Evolutionary conservation across 164 flowering plant genomes (phyloP).

Genomic region (Tetrastigma voinierianum): DNA sequence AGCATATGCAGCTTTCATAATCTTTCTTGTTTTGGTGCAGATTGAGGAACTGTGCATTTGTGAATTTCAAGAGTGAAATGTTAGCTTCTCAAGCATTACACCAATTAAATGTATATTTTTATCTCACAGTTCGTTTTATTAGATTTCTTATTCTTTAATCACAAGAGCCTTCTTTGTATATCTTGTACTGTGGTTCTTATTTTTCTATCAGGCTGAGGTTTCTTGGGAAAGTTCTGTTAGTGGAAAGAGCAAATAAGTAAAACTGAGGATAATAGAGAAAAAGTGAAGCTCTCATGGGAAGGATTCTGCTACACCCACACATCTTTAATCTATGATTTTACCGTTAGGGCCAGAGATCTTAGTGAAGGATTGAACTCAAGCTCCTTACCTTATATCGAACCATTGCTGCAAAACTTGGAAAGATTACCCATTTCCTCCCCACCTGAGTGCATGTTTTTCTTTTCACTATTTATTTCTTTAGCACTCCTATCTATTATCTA

Average conservation of each 20-base stretch:
- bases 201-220: constrained; percentile 67
- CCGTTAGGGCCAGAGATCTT: too few relatives aligned
- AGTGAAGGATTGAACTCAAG: constrained; percentile 30
- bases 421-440: constrained; percentile 93
- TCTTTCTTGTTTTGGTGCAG: constrained; percentile 29
- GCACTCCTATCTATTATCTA: background rate
- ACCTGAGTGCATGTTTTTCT: constrained; percentile 70
- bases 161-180: background rate
- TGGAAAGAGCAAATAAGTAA: constrained; percentile 60
- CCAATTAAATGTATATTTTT: constrained; percentile 78
- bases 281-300: constrained; percentile 28
- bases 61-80: constrained; percentile 70
- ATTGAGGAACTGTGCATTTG: constrained; percentile 84
- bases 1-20: background rate
- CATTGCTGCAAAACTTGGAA: constrained; percentile 88
- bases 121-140: background rate
- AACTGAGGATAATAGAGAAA: constrained; percentile 20
- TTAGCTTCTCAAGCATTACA: constrained; percentile 79
- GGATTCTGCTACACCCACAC: constrained; percentile 23
- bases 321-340: constrained; percentile 28
- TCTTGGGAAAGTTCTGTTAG: constrained; percentile 88
- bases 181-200: constrained; percentile 6
- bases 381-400: constrained; percentile 39
- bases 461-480: constrained; percentile 1
- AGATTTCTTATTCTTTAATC: background rate